Percentiles rank a stretch among this genome's conserved stretches.
Conservation (phyloP, 108 stramenopile genomes). For the Cyclotella cryptica region DNA sequence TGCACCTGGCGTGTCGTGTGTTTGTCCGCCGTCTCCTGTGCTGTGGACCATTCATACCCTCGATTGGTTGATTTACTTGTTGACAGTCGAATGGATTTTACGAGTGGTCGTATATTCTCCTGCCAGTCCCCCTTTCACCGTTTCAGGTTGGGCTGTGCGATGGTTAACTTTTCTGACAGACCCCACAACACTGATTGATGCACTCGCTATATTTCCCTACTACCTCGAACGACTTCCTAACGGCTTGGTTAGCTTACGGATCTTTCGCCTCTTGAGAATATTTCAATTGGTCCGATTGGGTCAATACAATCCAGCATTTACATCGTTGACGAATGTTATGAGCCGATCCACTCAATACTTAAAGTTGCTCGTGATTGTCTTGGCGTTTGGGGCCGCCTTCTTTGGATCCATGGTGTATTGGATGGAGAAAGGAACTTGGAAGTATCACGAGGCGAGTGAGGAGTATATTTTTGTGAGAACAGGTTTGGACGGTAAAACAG, state of each 20-base stretch:
- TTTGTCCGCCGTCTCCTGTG: slow-evolving; percentile 65
- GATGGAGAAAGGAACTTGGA: slow-evolving; percentile 77
- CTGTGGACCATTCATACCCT: slow-evolving; percentile 23
- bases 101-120: slow-evolving; percentile 56
- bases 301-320: slow-evolving; percentile 67
- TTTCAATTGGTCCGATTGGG: slow-evolving; percentile 76
- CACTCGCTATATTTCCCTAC: slow-evolving; percentile 69
- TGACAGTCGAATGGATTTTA: slow-evolving; percentile 69
- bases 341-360: slow-evolving; percentile 46
- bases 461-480: slow-evolving; percentile 59
- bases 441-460: slow-evolving; percentile 53
- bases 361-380: slow-evolving; percentile 53
- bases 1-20: slow-evolving; percentile 32
- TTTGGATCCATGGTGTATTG: slow-evolving; percentile 79
- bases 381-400: slow-evolving; percentile 67
- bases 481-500: slow-evolving; percentile 54
- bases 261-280: slow-evolving; percentile 66
- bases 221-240: slow-evolving; percentile 58
- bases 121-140: not conserved
- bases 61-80: slow-evolving; percentile 57
- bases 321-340: slow-evolving; percentile 58
- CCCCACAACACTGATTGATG: slow-evolving; percentile 53
- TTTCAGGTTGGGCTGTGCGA: slow-evolving; percentile 4
- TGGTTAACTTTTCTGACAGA: slow-evolving; percentile 47
- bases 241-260: slow-evolving; percentile 58